Evolutionary conservation across 495 filamentous ascomycete genomes (phyloP), one percentile per base, ranked within the genome.

Genomic region (Tuber borchii): DNA sequence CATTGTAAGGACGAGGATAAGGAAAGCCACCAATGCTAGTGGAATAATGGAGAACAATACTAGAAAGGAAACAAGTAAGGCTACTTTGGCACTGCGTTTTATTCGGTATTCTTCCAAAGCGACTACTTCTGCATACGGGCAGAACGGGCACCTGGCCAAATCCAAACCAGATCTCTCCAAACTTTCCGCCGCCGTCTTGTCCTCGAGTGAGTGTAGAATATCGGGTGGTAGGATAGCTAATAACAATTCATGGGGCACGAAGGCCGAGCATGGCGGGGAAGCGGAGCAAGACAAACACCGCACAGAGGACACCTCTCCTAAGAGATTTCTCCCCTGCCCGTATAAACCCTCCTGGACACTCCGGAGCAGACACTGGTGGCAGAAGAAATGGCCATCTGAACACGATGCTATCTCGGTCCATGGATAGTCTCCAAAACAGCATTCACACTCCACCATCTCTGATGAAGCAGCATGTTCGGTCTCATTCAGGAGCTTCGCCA

Each of bases 141-240:
- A 99, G 80, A 95, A 97, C 0, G 94, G 94, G 81, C 95, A 99
- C 45, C 90, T 89, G 71, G 97, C 85, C 20, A 97, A 87, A n/a
- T 90, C 90, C 26, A 97, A 83, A 31, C 88, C 86, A 44, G 91
- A 91, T 71, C 91, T 89, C 43, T 91, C 80, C 12, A 99, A 87
- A 2, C 85, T 87, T 76, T 96, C 92, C 20, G 89, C 89, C 2
- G 91, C 91, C 4, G 93, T 85, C 22, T 92, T 90, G 76, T 93
- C 90, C 77, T 97, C 91, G 17, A 99, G 87, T 77, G 90, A 90
- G 74, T 86, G 86, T 74, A 91, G 86, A 12, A 90, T 87, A 81
- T 93, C 92, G 46, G 85, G 82, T 5, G 88, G 82, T 77, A 97
- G 89, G 19, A 93, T 93, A 71, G 88, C 89, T 74, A 87, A 86